phyloP scores from a whole-genome alignment of 306 rosid species.

The Inga oerstediana region DNA sequence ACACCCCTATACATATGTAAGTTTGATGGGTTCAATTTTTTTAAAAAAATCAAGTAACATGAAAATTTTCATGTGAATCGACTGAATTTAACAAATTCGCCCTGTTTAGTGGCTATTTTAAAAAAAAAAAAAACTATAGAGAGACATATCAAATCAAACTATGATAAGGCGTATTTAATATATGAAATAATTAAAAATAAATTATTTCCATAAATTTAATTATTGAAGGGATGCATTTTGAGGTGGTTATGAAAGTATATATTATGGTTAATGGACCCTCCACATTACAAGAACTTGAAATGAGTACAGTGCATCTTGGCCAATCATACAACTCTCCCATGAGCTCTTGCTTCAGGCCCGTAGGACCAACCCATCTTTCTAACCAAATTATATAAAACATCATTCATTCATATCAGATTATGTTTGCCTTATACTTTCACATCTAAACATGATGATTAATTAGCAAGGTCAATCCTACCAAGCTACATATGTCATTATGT shows the following conservation, averaged over 20 bases:
- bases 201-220: not conserved
- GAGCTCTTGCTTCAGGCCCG: conserved; percentile 1
- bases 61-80: not conserved
- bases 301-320: conserved; percentile 15
- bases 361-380: conserved; percentile 20
- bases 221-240: not conserved
- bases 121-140: not conserved
- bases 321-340: conserved; percentile 15
- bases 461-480: not conserved
- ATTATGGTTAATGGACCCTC: conserved; percentile 16
- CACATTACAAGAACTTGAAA: not conserved
- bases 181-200: not conserved
- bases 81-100: not conserved
- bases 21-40: too few relatives aligned
- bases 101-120: not conserved
- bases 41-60: not conserved
- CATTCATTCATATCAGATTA: not conserved
- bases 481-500: not conserved
- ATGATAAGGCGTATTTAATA: not conserved
- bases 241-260: not conserved
- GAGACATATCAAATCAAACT: not conserved
- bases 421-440: not conserved
- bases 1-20: too few relatives aligned
- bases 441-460: not conserved
- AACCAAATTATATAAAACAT: not conserved